phyloP scores from a whole-genome alignment of 2,329 filamentous ascomycete species.

The Beauveria sp. region DNA sequence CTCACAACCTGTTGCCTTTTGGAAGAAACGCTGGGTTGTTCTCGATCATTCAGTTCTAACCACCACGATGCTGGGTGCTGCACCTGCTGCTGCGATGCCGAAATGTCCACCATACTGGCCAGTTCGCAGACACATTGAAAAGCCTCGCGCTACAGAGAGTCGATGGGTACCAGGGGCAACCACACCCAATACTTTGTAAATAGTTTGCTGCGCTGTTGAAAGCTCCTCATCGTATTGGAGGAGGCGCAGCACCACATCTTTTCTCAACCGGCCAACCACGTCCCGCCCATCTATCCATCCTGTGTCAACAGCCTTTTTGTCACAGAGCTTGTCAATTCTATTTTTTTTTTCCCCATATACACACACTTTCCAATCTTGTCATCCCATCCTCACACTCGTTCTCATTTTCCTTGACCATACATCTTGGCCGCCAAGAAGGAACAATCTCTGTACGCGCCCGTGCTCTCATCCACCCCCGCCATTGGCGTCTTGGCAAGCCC shows the following conservation, averaged over 20 bases:
- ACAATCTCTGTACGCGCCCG: neutral
- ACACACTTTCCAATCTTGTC: neutral
- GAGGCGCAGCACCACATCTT: neutral
- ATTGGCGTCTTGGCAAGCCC: conserved; percentile 1
- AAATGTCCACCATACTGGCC: too few species aligned
- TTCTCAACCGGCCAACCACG: neutral
- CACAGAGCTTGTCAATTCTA: neutral
- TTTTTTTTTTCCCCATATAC: neutral
- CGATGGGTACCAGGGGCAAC: too few species aligned
- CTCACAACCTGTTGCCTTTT: too few species aligned
- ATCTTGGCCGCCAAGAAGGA: neutral
- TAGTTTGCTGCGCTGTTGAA: neutral
- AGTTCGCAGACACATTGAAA: too few species aligned
- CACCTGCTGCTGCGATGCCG: too few species aligned
- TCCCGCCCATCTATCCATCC: neutral
- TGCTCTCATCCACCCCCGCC: neutral
- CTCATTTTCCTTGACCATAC: neutral
- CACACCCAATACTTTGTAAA: too few species aligned
- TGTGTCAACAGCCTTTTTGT: neutral
- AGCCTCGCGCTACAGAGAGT: too few species aligned
- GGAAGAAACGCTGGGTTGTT: too few species aligned
- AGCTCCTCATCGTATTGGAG: neutral
- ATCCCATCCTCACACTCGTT: neutral
- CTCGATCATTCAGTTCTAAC: too few species aligned
- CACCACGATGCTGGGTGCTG: too few species aligned